Evolutionary conservation across 2,329 filamentous ascomycete genomes (phyloP).

Genomic region (Plectosphaerella sp.): DNA sequence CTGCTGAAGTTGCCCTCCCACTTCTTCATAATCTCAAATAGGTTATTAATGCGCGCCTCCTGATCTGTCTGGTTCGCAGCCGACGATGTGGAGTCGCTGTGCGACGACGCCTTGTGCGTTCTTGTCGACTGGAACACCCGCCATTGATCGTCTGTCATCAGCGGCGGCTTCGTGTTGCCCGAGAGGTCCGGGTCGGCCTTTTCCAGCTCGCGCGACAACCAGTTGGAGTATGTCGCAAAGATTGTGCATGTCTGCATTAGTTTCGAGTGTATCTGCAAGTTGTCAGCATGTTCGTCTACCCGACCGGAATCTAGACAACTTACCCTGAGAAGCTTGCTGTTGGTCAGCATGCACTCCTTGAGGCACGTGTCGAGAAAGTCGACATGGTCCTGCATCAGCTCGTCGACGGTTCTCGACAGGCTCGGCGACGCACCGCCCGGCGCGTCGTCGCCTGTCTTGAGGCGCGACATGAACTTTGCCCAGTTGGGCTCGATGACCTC

Average conservation of each 20-base stretch:
- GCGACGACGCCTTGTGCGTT: constrained; percentile 30
- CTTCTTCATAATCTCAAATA: constrained; percentile 82
- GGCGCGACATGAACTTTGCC: constrained; percentile 84
- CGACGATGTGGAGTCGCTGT: constrained; percentile 26
- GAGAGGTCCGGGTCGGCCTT: constrained; percentile 77
- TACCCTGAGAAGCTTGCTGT: constrained; percentile 87
- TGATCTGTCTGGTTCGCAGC: constrained; percentile 30
- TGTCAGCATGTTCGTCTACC: neutral
- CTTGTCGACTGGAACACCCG: constrained; percentile 47
- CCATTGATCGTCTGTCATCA: constrained; percentile 60
- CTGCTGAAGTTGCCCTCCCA: constrained; percentile 92
- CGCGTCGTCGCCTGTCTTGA: constrained; percentile 57
- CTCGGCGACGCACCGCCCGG: constrained; percentile 22
- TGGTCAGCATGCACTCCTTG: constrained; percentile 98
- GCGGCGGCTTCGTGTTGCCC: constrained; percentile 48
- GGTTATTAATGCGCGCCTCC: constrained; percentile 59
- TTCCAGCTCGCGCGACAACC: constrained; percentile 78
- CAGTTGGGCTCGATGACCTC: constrained; percentile 99
- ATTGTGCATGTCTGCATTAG: constrained; percentile 93
- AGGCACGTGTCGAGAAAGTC: constrained; percentile 96
- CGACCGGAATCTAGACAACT: neutral
- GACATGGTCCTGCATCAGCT: constrained; percentile 98
- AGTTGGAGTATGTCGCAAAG: constrained; percentile 87
- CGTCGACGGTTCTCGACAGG: constrained; percentile 74
- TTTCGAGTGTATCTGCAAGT: constrained; percentile 83